Evolutionary conservation across 2,329 filamentous ascomycete genomes (phyloP).

Genomic region (Didymella pinodella): DNA sequence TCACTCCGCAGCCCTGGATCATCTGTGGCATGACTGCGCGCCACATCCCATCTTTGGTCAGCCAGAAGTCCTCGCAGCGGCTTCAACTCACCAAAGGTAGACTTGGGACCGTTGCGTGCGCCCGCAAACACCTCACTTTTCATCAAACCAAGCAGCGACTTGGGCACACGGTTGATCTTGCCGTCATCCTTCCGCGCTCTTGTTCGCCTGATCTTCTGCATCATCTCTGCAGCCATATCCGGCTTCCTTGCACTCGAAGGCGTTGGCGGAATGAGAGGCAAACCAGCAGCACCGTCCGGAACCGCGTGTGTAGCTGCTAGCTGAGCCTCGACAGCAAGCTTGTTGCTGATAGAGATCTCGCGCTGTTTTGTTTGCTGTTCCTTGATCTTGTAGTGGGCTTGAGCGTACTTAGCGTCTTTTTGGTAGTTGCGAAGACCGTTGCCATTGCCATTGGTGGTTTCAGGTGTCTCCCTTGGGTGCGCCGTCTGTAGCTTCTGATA

Average conservation of each 20-base stretch:
- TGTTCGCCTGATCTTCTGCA: conserved; percentile 17
- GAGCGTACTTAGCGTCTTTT: conserved; percentile 34
- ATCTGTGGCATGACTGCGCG: background rate
- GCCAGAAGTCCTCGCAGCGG: background rate
- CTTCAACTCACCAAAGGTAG: background rate
- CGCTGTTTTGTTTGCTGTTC: conserved; percentile 35
- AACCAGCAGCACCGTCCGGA: conserved; percentile 21
- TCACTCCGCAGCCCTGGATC: background rate
- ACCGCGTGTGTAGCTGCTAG: conserved; percentile 22
- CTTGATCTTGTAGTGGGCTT: conserved; percentile 25
- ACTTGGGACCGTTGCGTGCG: conserved; percentile 1
- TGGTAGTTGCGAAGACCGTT: conserved; percentile 38
- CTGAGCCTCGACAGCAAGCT: conserved; percentile 37
- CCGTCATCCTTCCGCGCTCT: conserved; percentile 7
- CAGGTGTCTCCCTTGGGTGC: conserved; percentile 35
- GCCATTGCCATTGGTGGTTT: conserved; percentile 23
- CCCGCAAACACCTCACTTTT: conserved; percentile 33
- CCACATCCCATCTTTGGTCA: background rate
- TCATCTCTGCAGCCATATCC: conserved; percentile 19
- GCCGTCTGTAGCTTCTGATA: conserved; percentile 36
- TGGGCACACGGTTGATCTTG: conserved; percentile 30
- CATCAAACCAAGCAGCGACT: conserved; percentile 29
- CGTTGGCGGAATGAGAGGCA: conserved; percentile 40
- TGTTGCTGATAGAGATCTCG: conserved; percentile 40
- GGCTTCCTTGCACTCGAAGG: conserved; percentile 17